These are phyloP conservation scores for Gamsiella multidivaricata DNA, from an alignment of 192 early-diverging fungal species.

Conservation along the genomic window DNA sequence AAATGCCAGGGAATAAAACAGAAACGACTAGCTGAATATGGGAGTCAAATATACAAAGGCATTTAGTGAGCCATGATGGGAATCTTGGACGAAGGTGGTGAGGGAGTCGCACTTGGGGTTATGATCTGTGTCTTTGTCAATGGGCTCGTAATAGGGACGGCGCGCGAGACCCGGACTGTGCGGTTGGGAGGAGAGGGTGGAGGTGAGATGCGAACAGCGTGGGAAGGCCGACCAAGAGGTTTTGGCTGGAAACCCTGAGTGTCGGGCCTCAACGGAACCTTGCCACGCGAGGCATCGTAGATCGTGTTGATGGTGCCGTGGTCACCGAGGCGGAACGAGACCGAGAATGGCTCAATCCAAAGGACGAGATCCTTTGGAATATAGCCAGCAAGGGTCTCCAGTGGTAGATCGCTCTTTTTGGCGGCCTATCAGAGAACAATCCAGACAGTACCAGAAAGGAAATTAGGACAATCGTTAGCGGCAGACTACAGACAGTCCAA, in stretches of 20 bases:
- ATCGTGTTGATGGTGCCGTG: conserved; percentile 74
- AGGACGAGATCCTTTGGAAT: conserved; percentile 76
- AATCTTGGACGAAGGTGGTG: conserved; percentile 43
- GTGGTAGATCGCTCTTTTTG: conserved; percentile 54
- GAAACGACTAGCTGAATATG: too few relatives aligned
- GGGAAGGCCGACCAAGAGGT: conserved; percentile 25
- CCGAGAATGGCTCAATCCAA: conserved; percentile 79
- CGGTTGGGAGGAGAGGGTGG: conserved; percentile 39
- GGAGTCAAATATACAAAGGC: not conserved
- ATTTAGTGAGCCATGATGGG: conserved; percentile 47
- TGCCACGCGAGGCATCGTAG: conserved; percentile 65
- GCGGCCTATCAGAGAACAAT: conserved; percentile 58
- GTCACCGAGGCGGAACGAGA: conserved; percentile 78
- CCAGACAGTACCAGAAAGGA: not conserved
- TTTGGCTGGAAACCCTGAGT: conserved; percentile 12
- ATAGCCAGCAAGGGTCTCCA: conserved; percentile 60
- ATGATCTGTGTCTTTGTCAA: conserved; percentile 46
- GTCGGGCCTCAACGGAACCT: conserved; percentile 47
- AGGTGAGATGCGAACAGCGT: conserved; percentile 45
- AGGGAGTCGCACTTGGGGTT: conserved; percentile 25
- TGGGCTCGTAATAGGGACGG: conserved; percentile 45
- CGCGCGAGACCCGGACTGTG: conserved; percentile 28
- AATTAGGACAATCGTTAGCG: not conserved
- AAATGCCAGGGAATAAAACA: too few relatives aligned
- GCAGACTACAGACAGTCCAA: not conserved